phyloP scores from a whole-genome alignment of 2,329 filamentous ascomycete genomes.

The Aureobasidium zeae region DNA sequence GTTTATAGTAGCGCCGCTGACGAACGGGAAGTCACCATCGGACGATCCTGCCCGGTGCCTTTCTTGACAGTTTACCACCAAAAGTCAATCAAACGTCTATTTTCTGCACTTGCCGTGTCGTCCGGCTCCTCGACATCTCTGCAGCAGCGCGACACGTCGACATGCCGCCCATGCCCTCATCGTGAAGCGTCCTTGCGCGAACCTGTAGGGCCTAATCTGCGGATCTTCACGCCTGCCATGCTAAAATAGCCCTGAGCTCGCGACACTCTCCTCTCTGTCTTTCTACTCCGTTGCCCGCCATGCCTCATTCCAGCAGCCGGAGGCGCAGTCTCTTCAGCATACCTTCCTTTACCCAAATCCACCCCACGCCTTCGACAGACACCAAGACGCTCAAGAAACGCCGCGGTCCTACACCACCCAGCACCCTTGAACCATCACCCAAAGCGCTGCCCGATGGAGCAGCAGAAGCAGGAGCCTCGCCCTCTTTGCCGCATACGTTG shows the following conservation, averaged over 20 bases:
- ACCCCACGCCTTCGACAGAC: constrained; percentile 18
- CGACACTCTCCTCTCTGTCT: constrained; percentile 3
- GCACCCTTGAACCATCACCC: constrained; percentile 20
- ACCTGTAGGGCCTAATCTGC: too few species aligned
- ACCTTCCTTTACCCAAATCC: constrained; percentile 24
- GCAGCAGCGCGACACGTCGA: too few species aligned
- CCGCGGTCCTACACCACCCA: constrained; percentile 22
- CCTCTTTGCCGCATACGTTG: too few species aligned
- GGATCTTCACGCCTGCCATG: constrained; percentile 10
- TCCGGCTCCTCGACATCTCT: too few species aligned
- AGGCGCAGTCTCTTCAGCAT: constrained; percentile 27
- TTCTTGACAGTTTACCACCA: too few species aligned
- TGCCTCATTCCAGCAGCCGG: constrained; percentile 16
- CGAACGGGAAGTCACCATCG: too few species aligned
- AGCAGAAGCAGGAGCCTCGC: too few species aligned
- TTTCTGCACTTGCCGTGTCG: too few species aligned
- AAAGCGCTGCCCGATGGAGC: constrained; percentile 20
- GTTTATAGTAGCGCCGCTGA: too few species aligned
- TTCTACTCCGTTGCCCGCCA: constrained; percentile 8
- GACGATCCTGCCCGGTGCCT: too few species aligned
- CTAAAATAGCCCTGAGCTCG: constrained; percentile 1
- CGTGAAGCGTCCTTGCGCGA: not conserved
- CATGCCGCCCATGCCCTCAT: not conserved
- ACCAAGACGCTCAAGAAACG: constrained; percentile 22
- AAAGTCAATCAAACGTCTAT: too few species aligned